phyloP scores from a whole-genome alignment of 2,329 filamentous ascomycete genomes.

The Incumbomyces delicatus region DNA sequence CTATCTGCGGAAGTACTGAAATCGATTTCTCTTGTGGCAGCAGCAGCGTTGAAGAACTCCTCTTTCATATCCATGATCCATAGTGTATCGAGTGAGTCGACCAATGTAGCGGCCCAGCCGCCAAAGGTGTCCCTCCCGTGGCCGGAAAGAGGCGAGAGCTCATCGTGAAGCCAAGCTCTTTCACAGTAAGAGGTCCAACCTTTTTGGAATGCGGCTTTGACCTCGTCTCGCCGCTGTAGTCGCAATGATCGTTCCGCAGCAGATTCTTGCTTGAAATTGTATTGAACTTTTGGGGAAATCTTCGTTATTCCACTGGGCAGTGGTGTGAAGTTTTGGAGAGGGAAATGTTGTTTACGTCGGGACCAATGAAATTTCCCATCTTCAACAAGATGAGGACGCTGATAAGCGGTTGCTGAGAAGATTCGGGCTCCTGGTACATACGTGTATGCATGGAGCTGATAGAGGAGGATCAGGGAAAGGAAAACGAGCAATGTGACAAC shows the following conservation, averaged over 20 bases:
- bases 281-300: slow-evolving; percentile 23
- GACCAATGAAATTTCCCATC: not conserved
- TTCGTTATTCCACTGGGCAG: slow-evolving; percentile 20
- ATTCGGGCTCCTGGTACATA: not conserved
- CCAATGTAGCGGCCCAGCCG: slow-evolving; percentile 52
- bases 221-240: slow-evolving; percentile 29
- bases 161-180: slow-evolving; percentile 55
- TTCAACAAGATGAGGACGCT: not conserved
- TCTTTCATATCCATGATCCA: slow-evolving; percentile 52
- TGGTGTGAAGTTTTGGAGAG: slow-evolving; percentile 3
- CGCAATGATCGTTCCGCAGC: not conserved
- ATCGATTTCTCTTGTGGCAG: slow-evolving; percentile 44
- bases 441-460: not conserved
- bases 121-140: slow-evolving; percentile 47
- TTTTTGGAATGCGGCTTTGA: slow-evolving; percentile 42
- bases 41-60: slow-evolving; percentile 48
- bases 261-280: slow-evolving; percentile 21
- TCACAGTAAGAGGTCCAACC: slow-evolving; percentile 52
- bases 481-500: too few relatives aligned
- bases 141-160: slow-evolving; percentile 48
- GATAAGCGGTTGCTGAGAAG: slow-evolving; percentile 28
- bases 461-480: not conserved
- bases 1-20: slow-evolving; percentile 36
- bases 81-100: slow-evolving; percentile 53
- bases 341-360: slow-evolving; percentile 1